Conservation (phyloP, 2,329 filamentous ascomycete genomes). For the Phaeosphaeria sp. region DNA sequence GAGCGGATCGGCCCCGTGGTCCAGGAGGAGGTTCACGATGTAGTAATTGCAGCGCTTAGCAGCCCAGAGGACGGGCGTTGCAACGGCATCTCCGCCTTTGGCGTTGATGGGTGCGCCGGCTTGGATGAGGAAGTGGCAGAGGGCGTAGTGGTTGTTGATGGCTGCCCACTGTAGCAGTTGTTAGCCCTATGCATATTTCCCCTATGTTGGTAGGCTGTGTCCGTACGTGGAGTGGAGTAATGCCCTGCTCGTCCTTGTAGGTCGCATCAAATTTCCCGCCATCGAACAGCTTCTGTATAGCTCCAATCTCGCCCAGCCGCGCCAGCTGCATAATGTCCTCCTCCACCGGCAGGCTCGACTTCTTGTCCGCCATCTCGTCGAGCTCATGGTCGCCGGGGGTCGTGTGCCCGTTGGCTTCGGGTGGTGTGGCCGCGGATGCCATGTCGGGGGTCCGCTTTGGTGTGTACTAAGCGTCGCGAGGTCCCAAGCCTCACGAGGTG, state of each 20-base stretch:
- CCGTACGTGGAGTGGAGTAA: conserved; percentile 90
- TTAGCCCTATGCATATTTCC: conserved; percentile 2
- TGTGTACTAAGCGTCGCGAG: not conserved
- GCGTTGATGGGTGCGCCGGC: conserved; percentile 89
- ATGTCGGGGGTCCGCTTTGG: conserved; percentile 32
- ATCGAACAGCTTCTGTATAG: conserved; percentile 90
- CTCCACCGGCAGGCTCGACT: conserved; percentile 59
- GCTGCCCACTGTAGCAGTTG: conserved; percentile 79
- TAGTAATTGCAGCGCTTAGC: conserved; percentile 97
- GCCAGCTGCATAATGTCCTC: conserved; percentile 97
- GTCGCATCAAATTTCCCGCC: conserved; percentile 80
- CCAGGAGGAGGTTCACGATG: conserved; percentile 88
- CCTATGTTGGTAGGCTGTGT: not conserved
- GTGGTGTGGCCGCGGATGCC: conserved; percentile 27
- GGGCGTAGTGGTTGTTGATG: conserved; percentile 97
- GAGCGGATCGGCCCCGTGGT: conserved; percentile 90
- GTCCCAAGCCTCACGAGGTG: not conserved
- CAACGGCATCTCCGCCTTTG: conserved; percentile 93
- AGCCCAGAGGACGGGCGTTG: conserved; percentile 95
- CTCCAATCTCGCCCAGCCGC: conserved; percentile 81
- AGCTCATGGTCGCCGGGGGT: conserved; percentile 45
- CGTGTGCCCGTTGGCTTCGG: conserved; percentile 32
- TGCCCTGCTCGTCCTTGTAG: conserved; percentile 88
- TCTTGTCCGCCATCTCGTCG: conserved; percentile 44
- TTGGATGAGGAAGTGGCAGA: conserved; percentile 93